These are phyloP conservation scores for Marasmius fiardii DNA, from an alignment of 1,284 basidiomycete species.

Conservation along the genomic window DNA sequence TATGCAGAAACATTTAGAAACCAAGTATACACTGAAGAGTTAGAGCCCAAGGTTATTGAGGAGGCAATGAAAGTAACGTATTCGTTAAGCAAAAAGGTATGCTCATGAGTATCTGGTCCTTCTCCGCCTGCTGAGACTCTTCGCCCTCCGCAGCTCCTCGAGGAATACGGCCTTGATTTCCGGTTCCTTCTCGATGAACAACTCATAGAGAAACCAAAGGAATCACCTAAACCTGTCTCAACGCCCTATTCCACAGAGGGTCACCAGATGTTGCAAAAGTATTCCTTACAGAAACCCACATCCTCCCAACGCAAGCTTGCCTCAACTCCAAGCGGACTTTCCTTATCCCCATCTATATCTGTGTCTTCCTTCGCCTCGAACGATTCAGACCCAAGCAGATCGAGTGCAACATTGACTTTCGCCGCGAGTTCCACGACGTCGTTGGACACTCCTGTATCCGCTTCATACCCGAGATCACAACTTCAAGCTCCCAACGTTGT, in stretches of 20 bases:
- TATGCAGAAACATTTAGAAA: conserved; percentile 87
- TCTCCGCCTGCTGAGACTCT: background rate
- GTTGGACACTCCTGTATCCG: background rate
- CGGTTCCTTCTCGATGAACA: conserved; percentile 78
- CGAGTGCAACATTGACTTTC: background rate
- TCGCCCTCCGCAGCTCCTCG: conserved; percentile 21
- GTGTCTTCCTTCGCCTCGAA: background rate
- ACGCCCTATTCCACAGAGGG: conserved; percentile 16
- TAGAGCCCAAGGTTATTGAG: conserved; percentile 64
- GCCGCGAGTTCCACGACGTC: background rate
- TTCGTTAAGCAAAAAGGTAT: conserved; percentile 77
- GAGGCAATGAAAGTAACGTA: conserved; percentile 77
- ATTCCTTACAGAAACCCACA: conserved; percentile 1
- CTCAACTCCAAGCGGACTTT: background rate
- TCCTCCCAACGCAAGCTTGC: conserved; percentile 11
- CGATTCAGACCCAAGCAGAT: background rate
- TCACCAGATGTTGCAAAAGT: background rate
- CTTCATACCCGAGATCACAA: background rate
- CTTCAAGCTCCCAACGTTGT: background rate
- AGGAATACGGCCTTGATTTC: conserved; percentile 93
- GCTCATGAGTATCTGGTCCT: conserved; percentile 14
- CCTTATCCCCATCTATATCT: background rate
- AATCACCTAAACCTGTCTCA: conserved; percentile 21
- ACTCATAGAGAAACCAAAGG: conserved; percentile 51
- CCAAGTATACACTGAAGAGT: conserved; percentile 87